Conservation (phyloP, 1,284 basidiomycete species). For the Microbotryomycetes sp. region DNA sequence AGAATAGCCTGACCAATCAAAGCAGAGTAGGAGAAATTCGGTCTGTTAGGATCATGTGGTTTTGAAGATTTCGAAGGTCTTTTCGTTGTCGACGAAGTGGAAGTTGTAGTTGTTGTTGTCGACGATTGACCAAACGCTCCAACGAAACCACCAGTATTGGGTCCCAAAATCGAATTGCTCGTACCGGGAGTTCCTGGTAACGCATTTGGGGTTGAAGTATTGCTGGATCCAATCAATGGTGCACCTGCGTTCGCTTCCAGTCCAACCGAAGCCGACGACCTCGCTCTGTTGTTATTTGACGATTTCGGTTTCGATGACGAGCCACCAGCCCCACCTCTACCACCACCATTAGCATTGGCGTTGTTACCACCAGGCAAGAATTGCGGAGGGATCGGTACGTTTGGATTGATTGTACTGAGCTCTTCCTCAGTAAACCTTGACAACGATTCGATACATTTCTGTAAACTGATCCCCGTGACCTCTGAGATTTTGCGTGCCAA, state of each 20-base stretch:
- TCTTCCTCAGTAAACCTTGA: slow-evolving; percentile 1
- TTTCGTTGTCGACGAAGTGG: not conserved
- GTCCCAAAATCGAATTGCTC: not conserved
- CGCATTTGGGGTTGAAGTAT: no score
- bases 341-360: not conserved
- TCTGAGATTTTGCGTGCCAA: not conserved
- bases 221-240: no score
- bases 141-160: not conserved
- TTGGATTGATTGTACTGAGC: slow-evolving; percentile 3
- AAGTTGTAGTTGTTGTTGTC: not conserved
- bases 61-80: not conserved
- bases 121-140: not conserved
- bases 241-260: not conserved
- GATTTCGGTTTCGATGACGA: not conserved
- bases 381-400: slow-evolving; percentile 4
- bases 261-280: not conserved
- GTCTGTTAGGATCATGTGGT: slow-evolving; percentile 12
- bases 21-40: slow-evolving; percentile 72
- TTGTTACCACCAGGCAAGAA: not conserved
- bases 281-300: not conserved
- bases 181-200: not conserved
- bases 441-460: slow-evolving; percentile 7
- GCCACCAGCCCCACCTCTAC: not conserved
- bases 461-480: slow-evolving; percentile 7
- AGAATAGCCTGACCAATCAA: slow-evolving; percentile 90